Evolutionary conservation across 2,329 filamentous ascomycete genomes (phyloP).

Genomic region (Hyphodiscus sp.): DNA sequence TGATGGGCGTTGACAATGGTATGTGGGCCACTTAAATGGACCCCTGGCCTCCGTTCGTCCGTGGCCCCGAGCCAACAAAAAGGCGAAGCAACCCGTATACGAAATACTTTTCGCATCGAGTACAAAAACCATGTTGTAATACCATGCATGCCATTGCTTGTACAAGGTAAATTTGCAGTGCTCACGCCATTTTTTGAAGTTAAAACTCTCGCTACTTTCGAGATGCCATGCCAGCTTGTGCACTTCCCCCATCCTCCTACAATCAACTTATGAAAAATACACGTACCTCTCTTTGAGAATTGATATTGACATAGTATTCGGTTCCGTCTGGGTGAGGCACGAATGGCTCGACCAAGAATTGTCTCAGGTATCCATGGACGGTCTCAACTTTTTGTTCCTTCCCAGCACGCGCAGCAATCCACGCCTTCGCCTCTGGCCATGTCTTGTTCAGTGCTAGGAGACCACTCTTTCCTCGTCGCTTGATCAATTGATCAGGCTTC

Average conservation of each 20-base stretch:
- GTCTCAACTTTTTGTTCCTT: conserved; percentile 93
- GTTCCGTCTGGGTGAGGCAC: conserved; percentile 92
- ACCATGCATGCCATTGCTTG: conserved; percentile 28
- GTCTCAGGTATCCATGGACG: conserved; percentile 78
- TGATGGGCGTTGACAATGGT: conserved; percentile 12
- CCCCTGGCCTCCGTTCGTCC: conserved; percentile 28
- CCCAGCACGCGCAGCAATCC: conserved; percentile 86
- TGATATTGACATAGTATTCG: conserved; percentile 99
- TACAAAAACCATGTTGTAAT: not conserved
- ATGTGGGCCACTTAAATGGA: conserved; percentile 19
- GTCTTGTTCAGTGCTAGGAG: conserved; percentile 94
- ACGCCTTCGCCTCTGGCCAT: conserved; percentile 88
- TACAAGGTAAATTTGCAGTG: not conserved
- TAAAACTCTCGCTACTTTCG: not conserved
- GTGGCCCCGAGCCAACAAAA: conserved; percentile 21
- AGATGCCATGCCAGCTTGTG: not conserved
- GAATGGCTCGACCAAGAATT: conserved; percentile 98
- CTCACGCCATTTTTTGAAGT: not conserved
- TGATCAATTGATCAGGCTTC: conserved; percentile 99
- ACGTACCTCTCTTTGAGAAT: conserved; percentile 98
- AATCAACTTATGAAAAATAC: conserved; percentile 6
- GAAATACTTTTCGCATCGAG: conserved; percentile 3
- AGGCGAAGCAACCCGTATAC: conserved; percentile 18
- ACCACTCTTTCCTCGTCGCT: conserved; percentile 98
- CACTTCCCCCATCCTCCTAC: not conserved